Base-by-base conservation (phyloP, 495 filamentous ascomycete species). In the Ramalina intermedia region DNA sequence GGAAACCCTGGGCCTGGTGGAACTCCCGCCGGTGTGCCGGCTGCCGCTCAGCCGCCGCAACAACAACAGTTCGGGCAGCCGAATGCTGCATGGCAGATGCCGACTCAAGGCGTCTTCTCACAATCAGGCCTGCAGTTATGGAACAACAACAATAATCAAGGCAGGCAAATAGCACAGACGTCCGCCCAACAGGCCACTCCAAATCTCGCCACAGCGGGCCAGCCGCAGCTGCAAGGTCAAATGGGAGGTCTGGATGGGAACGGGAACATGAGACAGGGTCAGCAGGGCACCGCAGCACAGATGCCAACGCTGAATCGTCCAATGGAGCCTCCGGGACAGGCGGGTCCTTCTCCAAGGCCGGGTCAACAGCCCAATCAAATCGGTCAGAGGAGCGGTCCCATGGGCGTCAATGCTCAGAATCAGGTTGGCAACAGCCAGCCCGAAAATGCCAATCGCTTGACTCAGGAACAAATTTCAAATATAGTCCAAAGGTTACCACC, bases 241-340 rank as follows among this genome's bases (percentile, higher is more conserved):
- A 46, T 62, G 36, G 66, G 66, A 8, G 66, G 67, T 2, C 56
- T 72, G 14, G 65, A 65, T 41, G 58, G 59, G 14, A 55, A 36
- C 45, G 41, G 9, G 44, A 26, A 24, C 9, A 37, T 29, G n/a
- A 35, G 18, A 21, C 48, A 43, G 17, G 33, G 41, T n/a, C 51
- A 50, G 17, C 49, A 45, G 13, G 55, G 46, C 39, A 51, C 57
- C 75, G 47, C 74, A 43, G 9, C 49, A 49, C 5, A 45, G 66
- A 80, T 81, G 76, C 65, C 74, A 0, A 76, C 74, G 64, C 62
- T 80, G 37, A 82, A 76, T 37, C 72, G 73, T 43, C 74, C 76
- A 0, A 73, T 80, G 63, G 66, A 63, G 18, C 66, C 69, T 4
- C 56, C 60, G 6, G 62, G 60, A 21, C 70, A 70, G 41, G 61